Evolutionary conservation across 2,329 filamentous ascomycete genomes (phyloP).

Genomic region (Raffaelea ambrosiae): DNA sequence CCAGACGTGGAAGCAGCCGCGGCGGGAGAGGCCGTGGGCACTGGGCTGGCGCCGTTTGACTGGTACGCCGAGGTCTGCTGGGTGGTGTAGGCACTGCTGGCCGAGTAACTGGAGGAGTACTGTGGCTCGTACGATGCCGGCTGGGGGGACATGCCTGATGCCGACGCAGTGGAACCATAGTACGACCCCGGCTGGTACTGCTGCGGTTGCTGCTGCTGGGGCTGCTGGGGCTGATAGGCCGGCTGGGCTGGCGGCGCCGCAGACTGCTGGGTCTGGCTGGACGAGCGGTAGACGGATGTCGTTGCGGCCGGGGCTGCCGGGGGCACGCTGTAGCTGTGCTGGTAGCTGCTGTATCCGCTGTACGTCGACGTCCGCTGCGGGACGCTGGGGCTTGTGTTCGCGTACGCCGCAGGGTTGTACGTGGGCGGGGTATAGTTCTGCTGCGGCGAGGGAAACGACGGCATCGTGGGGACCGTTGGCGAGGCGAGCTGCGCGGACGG

Average conservation of each 20-base stretch:
- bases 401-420: conserved; percentile 55
- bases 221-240: conserved; percentile 4
- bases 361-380: conserved; percentile 45
- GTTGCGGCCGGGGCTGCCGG: conserved; percentile 18
- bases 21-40: conserved; percentile 12
- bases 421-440: conserved; percentile 41
- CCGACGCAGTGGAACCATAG: conserved; percentile 13
- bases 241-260: conserved; percentile 4
- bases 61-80: background rate
- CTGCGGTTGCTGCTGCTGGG: conserved; percentile 6
- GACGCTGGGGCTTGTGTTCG: conserved; percentile 26
- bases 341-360: conserved; percentile 37
- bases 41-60: conserved; percentile 28
- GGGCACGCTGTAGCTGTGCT: conserved; percentile 31
- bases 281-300: background rate
- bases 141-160: conserved; percentile 15
- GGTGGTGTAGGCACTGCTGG: conserved; percentile 7
- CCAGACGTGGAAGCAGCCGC: conserved; percentile 6
- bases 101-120: conserved; percentile 13
- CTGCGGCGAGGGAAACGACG: conserved; percentile 25
- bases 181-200: conserved; percentile 8
- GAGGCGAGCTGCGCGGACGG: conserved; percentile 26
- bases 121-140: conserved; percentile 15
- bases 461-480: conserved; percentile 26
- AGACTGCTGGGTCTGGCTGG: conserved; percentile 5